These are phyloP conservation scores for Centrapalus pauciflorus DNA, from an alignment of 129 eudicot genomes.

Conservation along the genomic window DNA sequence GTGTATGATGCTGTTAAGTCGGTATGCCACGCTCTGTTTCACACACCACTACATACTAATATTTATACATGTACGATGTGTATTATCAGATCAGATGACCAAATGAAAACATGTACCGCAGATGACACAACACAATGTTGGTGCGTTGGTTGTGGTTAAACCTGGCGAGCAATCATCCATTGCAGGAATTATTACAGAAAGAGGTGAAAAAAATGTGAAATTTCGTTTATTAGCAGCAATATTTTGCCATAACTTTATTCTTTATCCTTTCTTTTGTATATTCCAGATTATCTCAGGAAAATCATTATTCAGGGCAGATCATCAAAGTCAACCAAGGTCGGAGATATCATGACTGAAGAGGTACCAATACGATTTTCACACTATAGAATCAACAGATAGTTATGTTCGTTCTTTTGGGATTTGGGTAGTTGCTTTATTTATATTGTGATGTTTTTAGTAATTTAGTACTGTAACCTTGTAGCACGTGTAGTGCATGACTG, in stretches of 20 bases:
- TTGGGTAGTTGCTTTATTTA: too few species aligned
- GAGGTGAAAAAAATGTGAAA: constrained; percentile 45
- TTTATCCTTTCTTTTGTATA: not conserved
- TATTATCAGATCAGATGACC: constrained; percentile 1
- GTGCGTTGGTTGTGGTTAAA: constrained; percentile 96
- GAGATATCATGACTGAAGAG: constrained; percentile 99
- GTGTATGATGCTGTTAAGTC: constrained; percentile 98
- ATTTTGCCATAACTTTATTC: not conserved
- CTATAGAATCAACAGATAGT: not conserved
- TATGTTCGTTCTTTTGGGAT: not conserved
- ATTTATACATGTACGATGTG: not conserved
- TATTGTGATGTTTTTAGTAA: too few species aligned
- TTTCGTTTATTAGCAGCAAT: not conserved
- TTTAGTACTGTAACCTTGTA: too few species aligned
- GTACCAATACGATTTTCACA: constrained; percentile 31
- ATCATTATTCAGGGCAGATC: constrained; percentile 98
- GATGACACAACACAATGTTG: constrained; percentile 99
- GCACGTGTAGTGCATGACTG: too few species aligned
- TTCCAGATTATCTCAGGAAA: constrained; percentile 94
- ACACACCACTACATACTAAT: not conserved
- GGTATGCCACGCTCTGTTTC: constrained; percentile 37
- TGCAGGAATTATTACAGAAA: constrained; percentile 98
- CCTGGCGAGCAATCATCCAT: constrained; percentile 82
- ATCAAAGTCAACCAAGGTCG: constrained; percentile 97
- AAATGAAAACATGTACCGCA: constrained; percentile 25